Percentiles rank a stretch among this genome's conserved stretches.
Evolutionary conservation across 2,329 filamentous ascomycete species (phyloP).

Genomic region (Trichoderma sp.): DNA sequence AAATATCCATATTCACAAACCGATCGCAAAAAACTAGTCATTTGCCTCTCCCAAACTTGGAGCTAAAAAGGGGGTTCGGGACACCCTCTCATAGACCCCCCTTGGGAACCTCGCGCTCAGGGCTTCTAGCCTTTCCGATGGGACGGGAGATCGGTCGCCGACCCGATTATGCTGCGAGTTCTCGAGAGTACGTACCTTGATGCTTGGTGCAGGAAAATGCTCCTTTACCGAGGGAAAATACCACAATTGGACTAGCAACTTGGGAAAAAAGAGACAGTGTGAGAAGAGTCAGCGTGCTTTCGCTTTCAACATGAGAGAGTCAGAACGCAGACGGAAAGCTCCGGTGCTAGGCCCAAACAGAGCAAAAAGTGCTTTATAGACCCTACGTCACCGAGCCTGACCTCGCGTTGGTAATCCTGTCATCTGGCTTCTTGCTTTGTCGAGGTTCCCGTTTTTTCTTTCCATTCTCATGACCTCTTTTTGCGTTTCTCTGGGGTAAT

Average conservation of each 20-base stretch:
- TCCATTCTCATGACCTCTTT: constrained; percentile 16
- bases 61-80: constrained; percentile 4
- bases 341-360: constrained; percentile 14
- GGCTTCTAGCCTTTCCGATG: constrained; percentile 12
- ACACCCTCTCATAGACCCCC: not conserved
- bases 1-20: not conserved
- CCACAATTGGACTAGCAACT: not conserved
- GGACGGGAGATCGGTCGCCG: constrained; percentile 26
- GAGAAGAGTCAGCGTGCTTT: not conserved
- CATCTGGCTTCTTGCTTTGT: not conserved
- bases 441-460: not conserved
- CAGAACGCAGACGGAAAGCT: not conserved
- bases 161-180: not conserved
- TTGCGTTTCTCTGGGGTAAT: not conserved
- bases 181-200: not conserved
- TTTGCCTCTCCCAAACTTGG: not conserved
- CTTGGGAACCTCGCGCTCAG: constrained; percentile 7
- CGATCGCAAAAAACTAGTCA: not conserved
- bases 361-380: not conserved
- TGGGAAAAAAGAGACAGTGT: not conserved
- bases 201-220: not conserved
- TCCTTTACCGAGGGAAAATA: constrained; percentile 10
- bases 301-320: not conserved
- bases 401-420: constrained; percentile 8
- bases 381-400: constrained; percentile 14